Percentiles rank a stretch among this genome's conserved stretches.
phyloP scores from a whole-genome alignment of 768 basidiomycete species.

The Psilocybe cyanescens region DNA sequence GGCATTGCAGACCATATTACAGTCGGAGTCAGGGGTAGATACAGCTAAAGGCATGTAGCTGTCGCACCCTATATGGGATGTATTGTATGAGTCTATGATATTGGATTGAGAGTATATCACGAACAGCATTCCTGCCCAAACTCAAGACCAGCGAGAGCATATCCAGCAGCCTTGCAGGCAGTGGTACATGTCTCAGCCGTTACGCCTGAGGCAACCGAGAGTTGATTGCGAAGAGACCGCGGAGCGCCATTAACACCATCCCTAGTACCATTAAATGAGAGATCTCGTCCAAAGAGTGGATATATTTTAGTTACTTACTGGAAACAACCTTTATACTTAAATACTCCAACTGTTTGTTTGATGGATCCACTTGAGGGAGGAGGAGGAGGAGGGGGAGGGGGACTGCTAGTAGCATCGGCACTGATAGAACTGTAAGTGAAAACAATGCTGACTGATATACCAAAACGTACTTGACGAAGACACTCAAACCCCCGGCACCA shows the following conservation, averaged over 20 bases:
- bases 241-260: conserved; percentile 7
- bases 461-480: no score
- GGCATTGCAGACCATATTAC: conserved; percentile 60
- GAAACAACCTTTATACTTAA: conserved; percentile 7
- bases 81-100: not conserved
- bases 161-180: conserved; percentile 3
- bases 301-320: not conserved
- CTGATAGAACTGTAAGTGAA: no score
- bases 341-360: not conserved
- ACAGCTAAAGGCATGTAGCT: not conserved
- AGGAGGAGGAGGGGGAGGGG: not conserved
- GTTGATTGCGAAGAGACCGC: conserved; percentile 1
- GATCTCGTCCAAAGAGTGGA: no score
- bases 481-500: no score
- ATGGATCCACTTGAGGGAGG: not conserved
- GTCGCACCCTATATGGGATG: conserved; percentile 8
- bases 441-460: no score
- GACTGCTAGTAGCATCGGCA: no score
- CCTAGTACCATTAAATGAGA: not conserved
- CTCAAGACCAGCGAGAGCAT: conserved; percentile 11
- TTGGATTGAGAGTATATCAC: not conserved
- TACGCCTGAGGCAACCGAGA: not conserved
- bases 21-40: conserved; percentile 46
- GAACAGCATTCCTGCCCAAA: conserved; percentile 19
- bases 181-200: conserved; percentile 12